Evolutionary conservation across 768 basidiomycete genomes (phyloP).

Genomic region (Trametes coccinea): DNA sequence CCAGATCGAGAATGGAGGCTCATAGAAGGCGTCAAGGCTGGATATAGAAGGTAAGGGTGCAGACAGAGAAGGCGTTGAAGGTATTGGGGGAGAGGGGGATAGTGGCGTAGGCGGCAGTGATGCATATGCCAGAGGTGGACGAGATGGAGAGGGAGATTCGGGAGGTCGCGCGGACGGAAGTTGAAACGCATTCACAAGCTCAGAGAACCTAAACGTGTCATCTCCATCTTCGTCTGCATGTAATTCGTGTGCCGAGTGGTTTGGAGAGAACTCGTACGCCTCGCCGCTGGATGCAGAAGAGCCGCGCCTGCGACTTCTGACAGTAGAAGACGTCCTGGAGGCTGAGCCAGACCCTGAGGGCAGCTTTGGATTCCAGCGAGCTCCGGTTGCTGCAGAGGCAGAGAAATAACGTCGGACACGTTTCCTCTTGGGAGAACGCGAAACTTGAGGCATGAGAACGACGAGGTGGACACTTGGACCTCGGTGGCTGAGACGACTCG

Average conservation of each 20-base stretch:
- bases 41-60: conserved; percentile 26
- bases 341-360: conserved; percentile 2
- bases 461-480: neutral
- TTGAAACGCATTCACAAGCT: conserved; percentile 14
- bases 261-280: conserved; percentile 19
- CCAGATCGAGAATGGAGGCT: conserved; percentile 80
- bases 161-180: conserved; percentile 10
- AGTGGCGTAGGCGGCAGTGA: conserved; percentile 78
- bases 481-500: neutral
- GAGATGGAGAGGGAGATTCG: neutral
- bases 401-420: conserved; percentile 29
- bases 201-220: conserved; percentile 12
- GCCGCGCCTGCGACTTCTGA: conserved; percentile 16
- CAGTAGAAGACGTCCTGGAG: conserved; percentile 11
- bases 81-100: conserved; percentile 43
- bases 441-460: conserved; percentile 24
- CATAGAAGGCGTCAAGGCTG: conserved; percentile 24
- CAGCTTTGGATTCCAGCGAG: conserved; percentile 22
- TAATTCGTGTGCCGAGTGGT: conserved; percentile 17
- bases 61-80: conserved; percentile 16
- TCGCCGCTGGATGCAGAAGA: conserved; percentile 25
- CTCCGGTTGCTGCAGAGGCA: conserved; percentile 27
- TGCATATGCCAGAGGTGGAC: conserved; percentile 55
- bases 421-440: conserved; percentile 30
- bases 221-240: conserved; percentile 22